Evolutionary conservation across 2,329 filamentous ascomycete genomes (phyloP).

Genomic region (Exophiala mesophila): DNA sequence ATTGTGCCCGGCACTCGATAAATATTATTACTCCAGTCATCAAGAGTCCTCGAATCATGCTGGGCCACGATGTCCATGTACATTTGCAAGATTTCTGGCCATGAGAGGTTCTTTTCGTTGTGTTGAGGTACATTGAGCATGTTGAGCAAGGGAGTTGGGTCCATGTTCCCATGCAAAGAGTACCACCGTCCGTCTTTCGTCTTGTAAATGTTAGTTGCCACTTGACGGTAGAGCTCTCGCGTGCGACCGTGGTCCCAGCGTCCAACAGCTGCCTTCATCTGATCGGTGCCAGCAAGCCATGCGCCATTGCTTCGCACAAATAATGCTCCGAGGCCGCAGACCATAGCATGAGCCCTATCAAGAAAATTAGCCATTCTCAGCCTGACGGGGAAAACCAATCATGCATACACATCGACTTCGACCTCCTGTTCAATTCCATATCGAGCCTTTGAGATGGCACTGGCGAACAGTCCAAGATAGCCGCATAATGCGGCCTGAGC

Average conservation of each 20-base stretch:
- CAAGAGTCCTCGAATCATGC: constrained; percentile 6
- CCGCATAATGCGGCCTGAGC: constrained; percentile 54
- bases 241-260: constrained; percentile 13
- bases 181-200: constrained; percentile 43
- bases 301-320: constrained; percentile 7
- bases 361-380: background rate
- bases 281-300: constrained; percentile 7
- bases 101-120: constrained; percentile 8
- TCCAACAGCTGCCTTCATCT: constrained; percentile 6
- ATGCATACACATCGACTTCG: constrained; percentile 1
- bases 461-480: constrained; percentile 56
- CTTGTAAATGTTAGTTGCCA: constrained; percentile 41
- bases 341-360: constrained; percentile 8
- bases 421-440: constrained; percentile 32
- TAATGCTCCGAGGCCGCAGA: constrained; percentile 9
- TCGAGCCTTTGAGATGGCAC: constrained; percentile 54
- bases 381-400: background rate
- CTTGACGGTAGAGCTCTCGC: constrained; percentile 5
- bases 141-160: constrained; percentile 7
- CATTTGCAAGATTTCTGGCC: constrained; percentile 10
- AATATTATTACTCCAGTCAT: constrained; percentile 14
- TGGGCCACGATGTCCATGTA: constrained; percentile 5
- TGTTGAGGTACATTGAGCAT: constrained; percentile 12
- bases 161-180: constrained; percentile 37
- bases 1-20: constrained; percentile 13